Percentiles rank a stretch among this genome's conserved stretches.
Conservation (phyloP, 176 grass and related monocot genomes). For the Leersia perrieri region DNA sequence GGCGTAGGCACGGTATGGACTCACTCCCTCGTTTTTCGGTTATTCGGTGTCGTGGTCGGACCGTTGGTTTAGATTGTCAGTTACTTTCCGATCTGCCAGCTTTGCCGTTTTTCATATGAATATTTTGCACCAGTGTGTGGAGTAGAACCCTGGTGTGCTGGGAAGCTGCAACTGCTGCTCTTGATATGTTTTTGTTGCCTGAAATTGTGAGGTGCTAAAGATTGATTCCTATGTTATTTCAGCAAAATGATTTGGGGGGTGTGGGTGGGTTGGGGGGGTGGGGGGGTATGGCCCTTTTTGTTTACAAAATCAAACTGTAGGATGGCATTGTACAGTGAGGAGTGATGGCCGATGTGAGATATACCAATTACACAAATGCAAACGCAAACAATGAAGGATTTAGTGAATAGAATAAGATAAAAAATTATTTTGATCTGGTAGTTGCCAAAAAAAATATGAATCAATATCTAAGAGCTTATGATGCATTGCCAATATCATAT, state of each 20-base stretch:
- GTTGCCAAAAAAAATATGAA: background rate
- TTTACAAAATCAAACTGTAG: background rate
- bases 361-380: background rate
- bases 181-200: background rate
- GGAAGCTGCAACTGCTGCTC: background rate
- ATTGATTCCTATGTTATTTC: background rate
- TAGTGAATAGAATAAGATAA: background rate
- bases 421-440: background rate
- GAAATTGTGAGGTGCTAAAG: background rate
- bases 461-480: constrained; percentile 12
- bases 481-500: background rate
- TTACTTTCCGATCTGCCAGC: background rate
- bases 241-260: too few relatives aligned
- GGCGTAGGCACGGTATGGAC: background rate
- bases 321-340: background rate
- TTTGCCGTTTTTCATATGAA: too few relatives aligned
- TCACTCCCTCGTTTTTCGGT: too few relatives aligned
- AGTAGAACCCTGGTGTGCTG: background rate
- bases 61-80: background rate
- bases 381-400: background rate
- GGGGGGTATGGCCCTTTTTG: background rate
- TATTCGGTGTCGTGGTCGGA: too few relatives aligned
- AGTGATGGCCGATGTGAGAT: background rate
- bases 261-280: background rate
- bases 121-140: background rate